These are phyloP conservation scores for Gracilaria vermiculophylla DNA, from an alignment of 23 red algal genomes.

Conservation along the genomic window DNA sequence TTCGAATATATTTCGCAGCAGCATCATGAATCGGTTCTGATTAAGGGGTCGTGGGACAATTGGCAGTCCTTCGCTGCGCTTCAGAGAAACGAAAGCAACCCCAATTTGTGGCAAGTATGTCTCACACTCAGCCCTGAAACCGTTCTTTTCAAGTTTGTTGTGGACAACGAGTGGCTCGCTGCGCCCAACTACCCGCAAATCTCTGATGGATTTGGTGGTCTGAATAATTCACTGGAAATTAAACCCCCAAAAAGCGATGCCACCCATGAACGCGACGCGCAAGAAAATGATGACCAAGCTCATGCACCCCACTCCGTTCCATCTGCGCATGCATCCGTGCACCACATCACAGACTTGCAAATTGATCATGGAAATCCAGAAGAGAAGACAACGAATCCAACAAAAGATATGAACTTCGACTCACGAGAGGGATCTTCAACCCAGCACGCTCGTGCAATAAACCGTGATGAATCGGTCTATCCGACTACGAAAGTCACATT, in stretches of 20 bases:
- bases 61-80: slow-evolving; percentile 11
- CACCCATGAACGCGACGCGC: background rate
- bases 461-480: background rate
- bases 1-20: slow-evolving; percentile 10
- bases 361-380: background rate
- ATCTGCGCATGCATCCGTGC: background rate
- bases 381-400: background rate
- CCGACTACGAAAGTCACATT: background rate
- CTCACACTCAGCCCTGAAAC: background rate
- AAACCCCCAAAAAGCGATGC: background rate
- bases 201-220: slow-evolving; percentile 40
- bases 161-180: slow-evolving; percentile 26
- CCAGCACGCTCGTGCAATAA: background rate
- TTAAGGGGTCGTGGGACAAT: slow-evolving; percentile 13
- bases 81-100: background rate
- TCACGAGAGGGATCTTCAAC: background rate
- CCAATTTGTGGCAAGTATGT: background rate
- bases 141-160: slow-evolving; percentile 53
- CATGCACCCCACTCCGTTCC: background rate
- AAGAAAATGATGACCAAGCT: background rate
- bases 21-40: background rate
- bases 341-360: background rate
- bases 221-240: background rate
- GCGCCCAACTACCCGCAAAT: slow-evolving; percentile 1
- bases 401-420: background rate